phyloP scores from a whole-genome alignment of 768 basidiomycete genomes.

The Amanita rimosa region DNA sequence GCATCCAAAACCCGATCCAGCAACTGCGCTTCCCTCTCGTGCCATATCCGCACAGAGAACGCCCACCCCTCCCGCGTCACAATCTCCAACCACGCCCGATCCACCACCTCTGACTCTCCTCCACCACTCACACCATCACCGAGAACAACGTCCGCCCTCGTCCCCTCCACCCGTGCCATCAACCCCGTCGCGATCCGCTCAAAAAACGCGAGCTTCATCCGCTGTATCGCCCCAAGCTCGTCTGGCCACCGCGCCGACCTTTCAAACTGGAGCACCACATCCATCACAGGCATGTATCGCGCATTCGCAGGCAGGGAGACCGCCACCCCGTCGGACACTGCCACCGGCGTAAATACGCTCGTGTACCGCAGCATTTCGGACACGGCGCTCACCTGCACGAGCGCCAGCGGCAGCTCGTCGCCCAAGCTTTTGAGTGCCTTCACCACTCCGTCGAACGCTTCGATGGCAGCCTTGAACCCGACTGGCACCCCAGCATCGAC shows the following conservation, averaged over 20 bases:
- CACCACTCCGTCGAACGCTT: constrained; percentile 72
- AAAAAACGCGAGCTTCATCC: constrained; percentile 88
- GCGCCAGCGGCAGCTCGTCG: constrained; percentile 65
- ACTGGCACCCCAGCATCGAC: constrained; percentile 26
- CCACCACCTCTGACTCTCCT: constrained; percentile 43
- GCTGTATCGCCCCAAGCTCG: constrained; percentile 84
- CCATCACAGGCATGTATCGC: constrained; percentile 57
- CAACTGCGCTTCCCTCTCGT: constrained; percentile 74
- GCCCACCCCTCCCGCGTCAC: constrained; percentile 78
- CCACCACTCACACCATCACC: constrained; percentile 26
- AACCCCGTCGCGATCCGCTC: constrained; percentile 66
- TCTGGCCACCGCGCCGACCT: constrained; percentile 93
- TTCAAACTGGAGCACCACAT: constrained; percentile 81
- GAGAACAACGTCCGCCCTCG: constrained; percentile 49
- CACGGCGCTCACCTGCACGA: constrained; percentile 65
- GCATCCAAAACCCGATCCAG: constrained; percentile 58
- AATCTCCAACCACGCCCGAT: constrained; percentile 66
- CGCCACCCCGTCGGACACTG: constrained; percentile 44
- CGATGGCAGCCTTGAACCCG: constrained; percentile 65
- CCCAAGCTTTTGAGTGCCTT: constrained; percentile 62
- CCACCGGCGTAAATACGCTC: constrained; percentile 69
- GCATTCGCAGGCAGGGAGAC: constrained; percentile 45
- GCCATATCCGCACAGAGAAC: constrained; percentile 75
- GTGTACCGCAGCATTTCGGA: constrained; percentile 77
- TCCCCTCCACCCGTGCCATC: constrained; percentile 36